phyloP scores from a whole-genome alignment of 2,329 filamentous ascomycete genomes.

The Trichoderma pleuroti region DNA sequence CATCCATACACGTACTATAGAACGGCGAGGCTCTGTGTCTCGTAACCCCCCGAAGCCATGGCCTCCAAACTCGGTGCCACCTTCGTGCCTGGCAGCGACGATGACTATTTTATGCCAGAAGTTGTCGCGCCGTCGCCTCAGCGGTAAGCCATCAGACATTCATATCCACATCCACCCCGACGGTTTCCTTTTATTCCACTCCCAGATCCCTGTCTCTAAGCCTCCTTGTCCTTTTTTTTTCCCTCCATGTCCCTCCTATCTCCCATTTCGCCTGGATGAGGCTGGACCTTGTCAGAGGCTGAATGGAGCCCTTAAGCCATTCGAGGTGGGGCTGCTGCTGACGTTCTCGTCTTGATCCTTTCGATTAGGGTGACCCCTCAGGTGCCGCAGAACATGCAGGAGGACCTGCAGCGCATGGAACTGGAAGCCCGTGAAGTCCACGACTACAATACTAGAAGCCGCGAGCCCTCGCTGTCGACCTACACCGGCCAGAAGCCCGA shows the following conservation, averaged over 20 bases:
- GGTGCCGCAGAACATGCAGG: slow-evolving; percentile 94
- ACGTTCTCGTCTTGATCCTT: slow-evolving; percentile 31
- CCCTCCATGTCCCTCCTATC: slow-evolving; percentile 1
- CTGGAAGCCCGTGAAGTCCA: slow-evolving; percentile 60
- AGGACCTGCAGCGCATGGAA: slow-evolving; percentile 88
- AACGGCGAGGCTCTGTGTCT: background rate
- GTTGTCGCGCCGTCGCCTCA: slow-evolving; percentile 56
- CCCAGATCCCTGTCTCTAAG: slow-evolving; percentile 2
- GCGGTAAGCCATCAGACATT: slow-evolving; percentile 42
- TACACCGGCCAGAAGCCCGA: slow-evolving; percentile 29
- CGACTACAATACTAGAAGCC: slow-evolving; percentile 33
- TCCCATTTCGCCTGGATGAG: slow-evolving; percentile 20
- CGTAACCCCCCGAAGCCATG: slow-evolving; percentile 24
- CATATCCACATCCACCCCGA: slow-evolving; percentile 3
- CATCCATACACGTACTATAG: background rate
- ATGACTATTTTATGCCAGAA: slow-evolving; percentile 61
- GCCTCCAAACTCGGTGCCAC: slow-evolving; percentile 47
- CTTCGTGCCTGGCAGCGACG: slow-evolving; percentile 55
- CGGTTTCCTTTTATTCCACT: background rate
- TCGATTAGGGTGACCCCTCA: slow-evolving; percentile 80
- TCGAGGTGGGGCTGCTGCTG: slow-evolving; percentile 35
- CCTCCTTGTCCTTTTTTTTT: slow-evolving; percentile 7
- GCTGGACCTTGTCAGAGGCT: slow-evolving; percentile 3
- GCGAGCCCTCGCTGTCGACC: slow-evolving; percentile 44
- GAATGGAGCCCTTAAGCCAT: slow-evolving; percentile 17